Evolutionary conservation across 1,284 basidiomycete genomes (phyloP).

Genomic region (Cryptococcus sp.): DNA sequence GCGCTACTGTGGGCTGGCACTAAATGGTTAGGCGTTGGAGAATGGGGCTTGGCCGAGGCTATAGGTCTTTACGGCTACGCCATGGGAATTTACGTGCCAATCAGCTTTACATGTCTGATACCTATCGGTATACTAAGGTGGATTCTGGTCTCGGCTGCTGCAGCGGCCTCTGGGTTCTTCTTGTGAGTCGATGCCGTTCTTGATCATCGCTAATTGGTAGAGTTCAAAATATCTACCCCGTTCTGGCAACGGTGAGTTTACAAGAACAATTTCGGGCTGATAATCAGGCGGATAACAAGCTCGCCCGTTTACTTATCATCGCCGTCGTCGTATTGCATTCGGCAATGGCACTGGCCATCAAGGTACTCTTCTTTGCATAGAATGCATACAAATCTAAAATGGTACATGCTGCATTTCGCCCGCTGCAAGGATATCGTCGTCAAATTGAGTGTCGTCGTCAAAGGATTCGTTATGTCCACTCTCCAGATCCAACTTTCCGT

Average conservation of each 20-base stretch:
- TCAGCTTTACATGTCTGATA: constrained; percentile 72
- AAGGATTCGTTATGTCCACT: constrained; percentile 37
- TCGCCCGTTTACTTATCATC: constrained; percentile 75
- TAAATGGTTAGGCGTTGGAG: constrained; percentile 77
- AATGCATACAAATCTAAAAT: constrained; percentile 53
- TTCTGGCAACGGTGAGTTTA: constrained; percentile 72
- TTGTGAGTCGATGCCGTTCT: constrained; percentile 54
- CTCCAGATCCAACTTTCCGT: constrained; percentile 34
- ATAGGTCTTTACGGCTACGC: constrained; percentile 58
- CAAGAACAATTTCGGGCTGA: background rate
- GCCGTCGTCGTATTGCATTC: constrained; percentile 69
- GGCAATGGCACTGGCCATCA: constrained; percentile 75
- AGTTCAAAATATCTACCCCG: constrained; percentile 79
- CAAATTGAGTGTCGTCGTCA: constrained; percentile 57
- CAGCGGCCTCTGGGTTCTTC: constrained; percentile 77
- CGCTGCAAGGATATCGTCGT: constrained; percentile 75
- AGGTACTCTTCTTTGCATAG: constrained; percentile 83
- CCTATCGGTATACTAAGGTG: constrained; percentile 76
- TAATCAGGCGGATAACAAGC: constrained; percentile 73
- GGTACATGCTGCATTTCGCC: constrained; percentile 84
- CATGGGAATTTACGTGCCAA: constrained; percentile 59
- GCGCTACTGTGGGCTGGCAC: constrained; percentile 66
- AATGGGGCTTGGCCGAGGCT: constrained; percentile 78
- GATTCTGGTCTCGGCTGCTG: constrained; percentile 70
- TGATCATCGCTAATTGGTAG: constrained; percentile 28